Percentiles rank a stretch among this genome's conserved stretches.
Conservation (phyloP, 192 early-diverging fungal species). For the Linnemannia elongata region DNA sequence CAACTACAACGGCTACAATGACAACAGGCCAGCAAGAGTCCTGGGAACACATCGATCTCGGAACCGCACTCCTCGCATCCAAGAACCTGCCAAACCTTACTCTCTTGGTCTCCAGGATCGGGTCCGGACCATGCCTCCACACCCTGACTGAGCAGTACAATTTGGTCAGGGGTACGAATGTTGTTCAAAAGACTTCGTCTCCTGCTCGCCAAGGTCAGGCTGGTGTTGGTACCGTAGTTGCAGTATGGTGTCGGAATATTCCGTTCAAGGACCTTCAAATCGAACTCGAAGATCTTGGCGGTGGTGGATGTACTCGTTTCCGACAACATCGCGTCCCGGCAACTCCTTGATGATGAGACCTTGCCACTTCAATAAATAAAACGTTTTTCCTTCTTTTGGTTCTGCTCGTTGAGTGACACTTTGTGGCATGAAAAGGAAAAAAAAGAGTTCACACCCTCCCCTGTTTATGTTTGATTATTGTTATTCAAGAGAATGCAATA, state of each 20-base stretch:
- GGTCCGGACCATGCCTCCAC: background rate
- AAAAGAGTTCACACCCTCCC: no score
- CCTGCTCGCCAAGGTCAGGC: background rate
- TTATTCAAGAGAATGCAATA: no score
- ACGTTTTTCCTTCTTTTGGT: no score
- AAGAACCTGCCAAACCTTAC: background rate
- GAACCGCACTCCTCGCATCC: background rate
- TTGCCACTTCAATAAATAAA: background rate
- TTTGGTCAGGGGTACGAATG: constrained; percentile 3
- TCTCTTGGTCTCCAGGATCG: background rate
- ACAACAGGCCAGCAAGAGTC: background rate
- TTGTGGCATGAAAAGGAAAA: background rate
- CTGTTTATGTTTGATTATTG: no score
- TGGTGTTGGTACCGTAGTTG: background rate
- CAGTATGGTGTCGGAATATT: constrained; percentile 12
- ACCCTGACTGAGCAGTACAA: background rate
- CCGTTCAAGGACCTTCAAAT: constrained; percentile 8
- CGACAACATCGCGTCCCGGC: constrained; percentile 8
- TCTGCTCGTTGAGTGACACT: no score
- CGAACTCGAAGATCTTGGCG: background rate
- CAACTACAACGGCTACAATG: background rate
- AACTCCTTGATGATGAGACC: background rate
- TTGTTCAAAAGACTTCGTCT: background rate
- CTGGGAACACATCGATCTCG: constrained; percentile 9
- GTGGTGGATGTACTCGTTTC: background rate